Conservation (phyloP, 768 basidiomycete genomes). For the Arthromyces matolae region DNA sequence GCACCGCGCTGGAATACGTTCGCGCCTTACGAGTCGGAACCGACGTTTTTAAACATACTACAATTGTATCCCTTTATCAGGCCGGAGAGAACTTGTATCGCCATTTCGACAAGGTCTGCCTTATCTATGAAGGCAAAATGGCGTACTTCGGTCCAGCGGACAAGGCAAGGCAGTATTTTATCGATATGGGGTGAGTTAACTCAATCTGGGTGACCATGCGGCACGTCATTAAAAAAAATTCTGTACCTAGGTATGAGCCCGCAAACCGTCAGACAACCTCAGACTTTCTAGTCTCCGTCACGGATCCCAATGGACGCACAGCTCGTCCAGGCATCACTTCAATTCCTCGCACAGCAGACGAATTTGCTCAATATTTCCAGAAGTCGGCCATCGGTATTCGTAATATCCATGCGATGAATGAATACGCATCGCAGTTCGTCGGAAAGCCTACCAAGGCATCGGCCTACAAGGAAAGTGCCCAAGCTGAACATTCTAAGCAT, state of each 20-base stretch:
- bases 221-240: too few relatives aligned
- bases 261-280: slow-evolving; percentile 62
- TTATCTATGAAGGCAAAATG: too few relatives aligned
- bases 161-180: too few relatives aligned
- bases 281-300: slow-evolving; percentile 61
- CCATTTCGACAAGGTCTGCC: too few relatives aligned
- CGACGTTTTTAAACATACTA: too few relatives aligned
- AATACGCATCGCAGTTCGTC: slow-evolving; percentile 41
- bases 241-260: slow-evolving; percentile 54
- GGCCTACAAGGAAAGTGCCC: slow-evolving; percentile 45
- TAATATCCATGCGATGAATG: slow-evolving; percentile 45
- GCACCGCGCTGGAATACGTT: too few relatives aligned
- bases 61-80: too few relatives aligned
- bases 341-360: slow-evolving; percentile 51
- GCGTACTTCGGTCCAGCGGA: too few relatives aligned
- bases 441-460: slow-evolving; percentile 39
- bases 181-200: too few relatives aligned
- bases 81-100: too few relatives aligned
- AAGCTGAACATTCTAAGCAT: slow-evolving; percentile 47
- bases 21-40: too few relatives aligned
- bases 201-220: too few relatives aligned
- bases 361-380: slow-evolving; percentile 51
- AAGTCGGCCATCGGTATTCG: slow-evolving; percentile 33
- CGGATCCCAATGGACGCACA: slow-evolving; percentile 57
- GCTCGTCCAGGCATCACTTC: slow-evolving; percentile 38